Percentiles rank a stretch among this genome's conserved stretches.
phyloP scores from a whole-genome alignment of 1,284 basidiomycete species.

The Neonothopanus nambi region DNA sequence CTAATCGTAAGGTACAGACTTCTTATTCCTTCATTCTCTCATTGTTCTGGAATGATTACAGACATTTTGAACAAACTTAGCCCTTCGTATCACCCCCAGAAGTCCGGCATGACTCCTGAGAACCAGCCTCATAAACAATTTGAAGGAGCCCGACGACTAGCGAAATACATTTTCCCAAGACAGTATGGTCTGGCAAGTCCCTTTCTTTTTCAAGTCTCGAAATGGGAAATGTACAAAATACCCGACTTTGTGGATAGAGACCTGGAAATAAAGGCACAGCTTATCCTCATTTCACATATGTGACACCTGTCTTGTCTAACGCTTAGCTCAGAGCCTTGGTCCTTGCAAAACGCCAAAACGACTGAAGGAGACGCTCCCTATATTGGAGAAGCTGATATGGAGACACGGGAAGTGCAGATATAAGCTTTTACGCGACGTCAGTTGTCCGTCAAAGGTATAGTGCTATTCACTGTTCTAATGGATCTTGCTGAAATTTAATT shows the following conservation, averaged over 20 bases:
- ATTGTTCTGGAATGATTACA: conserved; percentile 28
- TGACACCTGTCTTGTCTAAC: background rate
- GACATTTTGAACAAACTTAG: conserved; percentile 63
- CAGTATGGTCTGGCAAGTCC: conserved; percentile 71
- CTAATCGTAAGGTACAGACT: conserved; percentile 49
- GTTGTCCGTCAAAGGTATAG: conserved; percentile 79
- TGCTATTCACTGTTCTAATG: conserved; percentile 8
- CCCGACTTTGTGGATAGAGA: conserved; percentile 67
- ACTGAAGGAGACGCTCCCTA: conserved; percentile 52
- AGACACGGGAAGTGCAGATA: conserved; percentile 75
- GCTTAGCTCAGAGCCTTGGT: conserved; percentile 40
- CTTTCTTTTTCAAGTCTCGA: conserved; percentile 37
- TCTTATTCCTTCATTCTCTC: conserved; percentile 4
- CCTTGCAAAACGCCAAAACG: conserved; percentile 72
- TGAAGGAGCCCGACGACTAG: conserved; percentile 58
- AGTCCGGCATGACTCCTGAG: conserved; percentile 32
- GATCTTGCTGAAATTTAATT: background rate
- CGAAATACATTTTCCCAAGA: conserved; percentile 83
- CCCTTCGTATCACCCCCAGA: conserved; percentile 37
- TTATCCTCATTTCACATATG: conserved; percentile 1
- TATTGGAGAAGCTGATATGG: conserved; percentile 66
- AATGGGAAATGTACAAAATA: conserved; percentile 31
- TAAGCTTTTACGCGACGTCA: conserved; percentile 58
- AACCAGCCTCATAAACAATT: conserved; percentile 45
- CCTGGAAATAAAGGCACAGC: conserved; percentile 64